phyloP scores from a whole-genome alignment of 306 rosid genomes.

The Malus domestica region DNA sequence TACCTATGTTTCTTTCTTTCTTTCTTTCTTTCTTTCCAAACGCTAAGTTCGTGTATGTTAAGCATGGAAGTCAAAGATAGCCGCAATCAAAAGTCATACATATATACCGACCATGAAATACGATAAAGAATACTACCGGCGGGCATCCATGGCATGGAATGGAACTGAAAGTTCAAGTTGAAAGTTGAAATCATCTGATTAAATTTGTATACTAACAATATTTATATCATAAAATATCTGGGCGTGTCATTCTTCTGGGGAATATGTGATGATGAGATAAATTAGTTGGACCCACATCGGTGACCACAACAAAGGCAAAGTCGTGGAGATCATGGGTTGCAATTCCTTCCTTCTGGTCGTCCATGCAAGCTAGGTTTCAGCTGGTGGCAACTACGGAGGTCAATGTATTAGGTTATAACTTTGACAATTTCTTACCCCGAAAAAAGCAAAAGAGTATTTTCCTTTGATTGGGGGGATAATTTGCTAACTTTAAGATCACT shows the following conservation, averaged over 20 bases:
- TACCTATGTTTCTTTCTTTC: not conserved
- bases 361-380: not conserved
- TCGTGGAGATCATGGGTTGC: not conserved
- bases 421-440: not conserved
- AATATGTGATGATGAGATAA: not conserved
- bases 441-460: not conserved
- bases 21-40: not conserved
- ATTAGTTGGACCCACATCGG: not conserved
- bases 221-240: not conserved
- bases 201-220: not conserved
- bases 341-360: not conserved
- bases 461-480: not conserved
- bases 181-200: not conserved
- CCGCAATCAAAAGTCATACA: not conserved
- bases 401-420: slow-evolving; percentile 10
- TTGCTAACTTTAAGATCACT: not conserved
- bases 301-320: not conserved
- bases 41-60: not conserved
- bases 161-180: too few species aligned
- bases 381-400: not conserved
- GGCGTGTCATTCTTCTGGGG: not conserved
- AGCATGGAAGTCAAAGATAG: not conserved
- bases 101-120: not conserved
- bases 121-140: too few species aligned
- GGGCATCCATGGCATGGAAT: too few species aligned